A percentile compares a stretch with the other conserved stretches of the same genome.
phyloP scores from a whole-genome alignment of 139 green algal genomes.

The Tetradesmus obliquus region DNA sequence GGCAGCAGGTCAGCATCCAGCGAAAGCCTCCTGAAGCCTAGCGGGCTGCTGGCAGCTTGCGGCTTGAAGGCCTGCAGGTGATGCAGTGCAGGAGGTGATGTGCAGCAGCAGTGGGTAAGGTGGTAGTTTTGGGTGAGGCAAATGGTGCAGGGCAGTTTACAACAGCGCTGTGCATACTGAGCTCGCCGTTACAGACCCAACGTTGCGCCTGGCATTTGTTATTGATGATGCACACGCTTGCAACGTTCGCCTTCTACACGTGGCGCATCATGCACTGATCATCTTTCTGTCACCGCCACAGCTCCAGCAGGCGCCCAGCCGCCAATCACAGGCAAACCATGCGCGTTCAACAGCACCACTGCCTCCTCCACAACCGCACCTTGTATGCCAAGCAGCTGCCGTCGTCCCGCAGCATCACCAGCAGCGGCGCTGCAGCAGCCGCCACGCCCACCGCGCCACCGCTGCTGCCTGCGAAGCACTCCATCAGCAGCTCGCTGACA shows the following conservation, averaged over 20 bases:
- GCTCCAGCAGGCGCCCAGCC: background rate
- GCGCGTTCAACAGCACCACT: background rate
- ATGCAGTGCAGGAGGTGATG: background rate
- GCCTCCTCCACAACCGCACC: background rate
- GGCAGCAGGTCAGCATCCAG: conserved; percentile 48
- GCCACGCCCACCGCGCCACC: conserved; percentile 35
- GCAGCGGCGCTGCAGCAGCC: conserved; percentile 64
- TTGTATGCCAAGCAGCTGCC: conserved; percentile 78
- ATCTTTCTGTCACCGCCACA: background rate
- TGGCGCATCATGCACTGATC: too few species aligned
- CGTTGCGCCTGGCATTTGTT: too few species aligned
- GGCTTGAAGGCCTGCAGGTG: conserved; percentile 50
- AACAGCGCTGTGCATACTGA: background rate
- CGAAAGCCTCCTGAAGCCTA: conserved; percentile 60
- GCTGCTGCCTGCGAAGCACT: conserved; percentile 52
- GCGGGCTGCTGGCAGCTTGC: background rate
- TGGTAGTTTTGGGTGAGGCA: background rate
- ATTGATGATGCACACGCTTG: too few species aligned
- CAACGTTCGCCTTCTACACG: too few species aligned
- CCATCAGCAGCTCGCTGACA: conserved; percentile 60
- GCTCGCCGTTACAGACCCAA: too few species aligned
- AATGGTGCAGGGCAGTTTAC: background rate
- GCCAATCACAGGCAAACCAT: background rate
- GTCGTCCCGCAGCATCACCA: conserved; percentile 75
- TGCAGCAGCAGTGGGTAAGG: background rate